phyloP scores from a whole-genome alignment of 2,329 filamentous ascomycete species.

The Cordyceps militaris region DNA sequence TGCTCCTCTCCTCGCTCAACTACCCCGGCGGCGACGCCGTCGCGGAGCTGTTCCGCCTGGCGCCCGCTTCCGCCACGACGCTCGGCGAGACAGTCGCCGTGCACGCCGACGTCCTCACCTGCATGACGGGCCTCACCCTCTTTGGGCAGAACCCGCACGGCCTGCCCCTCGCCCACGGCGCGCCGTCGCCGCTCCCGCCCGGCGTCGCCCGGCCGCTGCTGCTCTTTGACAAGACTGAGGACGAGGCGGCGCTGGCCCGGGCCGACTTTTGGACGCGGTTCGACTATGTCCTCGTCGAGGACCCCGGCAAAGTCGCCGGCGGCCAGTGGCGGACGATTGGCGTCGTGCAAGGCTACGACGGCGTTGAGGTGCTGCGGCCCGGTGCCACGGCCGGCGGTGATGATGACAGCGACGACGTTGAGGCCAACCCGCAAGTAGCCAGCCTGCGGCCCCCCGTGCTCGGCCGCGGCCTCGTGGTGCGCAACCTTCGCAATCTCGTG shows the following conservation, averaged over 20 bases:
- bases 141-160: slow-evolving; percentile 47
- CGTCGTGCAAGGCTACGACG: slow-evolving; percentile 50
- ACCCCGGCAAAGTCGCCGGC: slow-evolving; percentile 38
- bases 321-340: slow-evolving; percentile 50
- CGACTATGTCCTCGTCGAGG: slow-evolving; percentile 55
- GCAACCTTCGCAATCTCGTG: slow-evolving; percentile 32
- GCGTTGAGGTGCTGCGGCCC: slow-evolving; percentile 51
- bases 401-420: slow-evolving; percentile 8
- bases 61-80: slow-evolving; percentile 19
- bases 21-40: slow-evolving; percentile 88
- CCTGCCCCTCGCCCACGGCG: slow-evolving; percentile 27
- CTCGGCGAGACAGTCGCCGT: slow-evolving; percentile 31
- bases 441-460: slow-evolving; percentile 27
- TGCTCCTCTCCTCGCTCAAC: slow-evolving; percentile 78
- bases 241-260: slow-evolving; percentile 33
- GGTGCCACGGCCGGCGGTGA: slow-evolving; percentile 22
- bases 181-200: slow-evolving; percentile 13
- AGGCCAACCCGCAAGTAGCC: slow-evolving; percentile 11
- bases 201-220: slow-evolving; percentile 15
- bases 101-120: slow-evolving; percentile 59
- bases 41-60: slow-evolving; percentile 37
- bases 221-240: slow-evolving; percentile 58
- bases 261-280: slow-evolving; percentile 56
- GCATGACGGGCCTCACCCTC: slow-evolving; percentile 65
- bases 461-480: slow-evolving; percentile 38